Base-by-base conservation (phyloP, 2,329 filamentous ascomycete genomes). In the Colletotrichum cordylinicola region DNA sequence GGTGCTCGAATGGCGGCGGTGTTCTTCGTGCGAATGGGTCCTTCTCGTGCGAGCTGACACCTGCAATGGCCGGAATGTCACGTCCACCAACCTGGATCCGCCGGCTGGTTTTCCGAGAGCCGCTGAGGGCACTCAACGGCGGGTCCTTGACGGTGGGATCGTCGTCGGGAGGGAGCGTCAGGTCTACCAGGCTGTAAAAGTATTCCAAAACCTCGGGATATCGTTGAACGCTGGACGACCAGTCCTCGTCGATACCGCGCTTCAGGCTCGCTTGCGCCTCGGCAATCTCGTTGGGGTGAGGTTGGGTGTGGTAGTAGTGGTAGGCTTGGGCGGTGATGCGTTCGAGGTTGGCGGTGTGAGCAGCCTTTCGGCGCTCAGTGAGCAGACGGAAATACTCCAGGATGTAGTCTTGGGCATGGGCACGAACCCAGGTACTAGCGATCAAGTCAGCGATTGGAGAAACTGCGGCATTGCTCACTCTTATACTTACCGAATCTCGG, bases 121-220 rank as follows among this genome's bases (percentile, higher is more conserved):
- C 87, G 75, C 82, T 86, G 73, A 91, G 84, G 72, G 89, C 88
- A 78, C 88, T 90, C 77, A 93, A 83, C 5, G 91, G 91, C 37
- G 91, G 91, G 73, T 93, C 89, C 79, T 90, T 90, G 43, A 93
- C 90, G 18, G 86, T 85, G 3, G 88, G 84, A 55, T 93, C 91
- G 70, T 91, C 87, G 73, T 95, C 93, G 55, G 85, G 85, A 1
- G 94, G 94, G 6, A 95, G 84, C 27, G 87, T 90, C 74, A 95
- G 82, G 70, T 93, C 90, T 43, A 96, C 93, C 48, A 96, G 86
- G 75, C 91, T 88, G 84, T 93, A 96, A 82, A 94, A 96, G 84
- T 96, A 95, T 83, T 95, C 93, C 70, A 96, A 87, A n/a, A 96
- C 92, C 82, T 96, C 93, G 6, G 94, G 94, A 80, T 96, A 96